Evolutionary conservation across 257 asterid genomes (phyloP).

Genomic region (Fraxinus cuspidata): DNA sequence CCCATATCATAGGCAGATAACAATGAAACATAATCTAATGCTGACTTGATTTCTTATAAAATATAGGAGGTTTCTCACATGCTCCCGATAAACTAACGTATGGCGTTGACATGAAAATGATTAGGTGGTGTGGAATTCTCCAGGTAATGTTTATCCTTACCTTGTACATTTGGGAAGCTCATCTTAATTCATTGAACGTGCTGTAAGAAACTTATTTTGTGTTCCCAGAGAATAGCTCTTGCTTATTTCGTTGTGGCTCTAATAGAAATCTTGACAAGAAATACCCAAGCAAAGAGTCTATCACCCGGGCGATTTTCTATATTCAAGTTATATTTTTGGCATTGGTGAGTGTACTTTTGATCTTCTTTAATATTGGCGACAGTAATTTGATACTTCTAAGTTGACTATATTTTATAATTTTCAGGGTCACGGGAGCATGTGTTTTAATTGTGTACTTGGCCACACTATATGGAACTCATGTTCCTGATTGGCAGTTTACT

Average conservation of each 20-base stretch:
- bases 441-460: constrained; percentile 57
- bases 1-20: background rate
- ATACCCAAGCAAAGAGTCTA: constrained; percentile 29
- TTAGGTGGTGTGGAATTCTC: constrained; percentile 82
- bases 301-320: constrained; percentile 45
- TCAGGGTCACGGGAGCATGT: constrained; percentile 57
- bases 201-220: constrained; percentile 16
- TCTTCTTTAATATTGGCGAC: constrained; percentile 8
- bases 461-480: constrained; percentile 55
- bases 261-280: constrained; percentile 51
- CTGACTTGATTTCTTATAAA: constrained; percentile 9
- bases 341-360: constrained; percentile 50
- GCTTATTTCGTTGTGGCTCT: constrained; percentile 70
- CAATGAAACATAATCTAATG: background rate
- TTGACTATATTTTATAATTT: constrained; percentile 12
- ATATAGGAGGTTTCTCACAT: constrained; percentile 80
- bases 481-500: constrained; percentile 72
- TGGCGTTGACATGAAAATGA: constrained; percentile 71
- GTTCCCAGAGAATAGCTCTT: constrained; percentile 67
- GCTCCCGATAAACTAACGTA: constrained; percentile 71
- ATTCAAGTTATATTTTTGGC: constrained; percentile 58
- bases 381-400: background rate
- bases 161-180: background rate
- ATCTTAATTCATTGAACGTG: constrained; percentile 9
- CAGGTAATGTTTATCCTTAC: constrained; percentile 51